These are phyloP conservation scores for Heliamphora pulchella DNA, from an alignment of 179 eudicot genomes.

Conservation along the genomic window DNA sequence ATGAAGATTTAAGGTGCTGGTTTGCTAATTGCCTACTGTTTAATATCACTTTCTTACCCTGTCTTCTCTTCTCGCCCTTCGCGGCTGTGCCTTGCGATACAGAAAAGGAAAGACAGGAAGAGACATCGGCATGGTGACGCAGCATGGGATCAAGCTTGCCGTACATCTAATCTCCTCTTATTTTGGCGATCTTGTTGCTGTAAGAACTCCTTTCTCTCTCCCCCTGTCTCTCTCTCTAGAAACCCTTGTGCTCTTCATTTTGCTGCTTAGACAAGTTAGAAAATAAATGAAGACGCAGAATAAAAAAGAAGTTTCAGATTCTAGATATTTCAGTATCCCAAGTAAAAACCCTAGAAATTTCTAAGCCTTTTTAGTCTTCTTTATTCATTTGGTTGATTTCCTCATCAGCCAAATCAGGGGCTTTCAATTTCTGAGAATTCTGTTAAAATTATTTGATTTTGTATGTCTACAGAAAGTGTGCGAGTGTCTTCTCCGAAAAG, in stretches of 20 bases:
- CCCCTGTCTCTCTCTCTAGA: conserved; percentile 3
- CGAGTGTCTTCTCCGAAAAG: conserved; percentile 75
- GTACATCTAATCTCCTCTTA: conserved; percentile 52
- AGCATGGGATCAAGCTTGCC: conserved; percentile 74
- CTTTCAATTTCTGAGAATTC: background rate
- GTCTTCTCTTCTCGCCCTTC: no score
- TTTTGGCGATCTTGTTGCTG: conserved; percentile 69
- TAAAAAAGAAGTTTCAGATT: background rate
- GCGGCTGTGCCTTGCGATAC: no score
- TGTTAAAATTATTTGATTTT: background rate
- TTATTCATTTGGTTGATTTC: background rate
- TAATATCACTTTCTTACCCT: no score
- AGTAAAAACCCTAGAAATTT: background rate
- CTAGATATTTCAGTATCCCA: background rate
- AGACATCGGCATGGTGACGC: conserved; percentile 27
- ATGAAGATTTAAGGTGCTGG: no score
- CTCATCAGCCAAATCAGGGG: background rate
- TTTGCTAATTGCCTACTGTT: no score
- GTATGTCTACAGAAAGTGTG: conserved; percentile 61
- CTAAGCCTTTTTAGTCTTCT: background rate
- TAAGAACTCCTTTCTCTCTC: conserved; percentile 23
- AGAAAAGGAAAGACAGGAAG: background rate
- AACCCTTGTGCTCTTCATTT: background rate
- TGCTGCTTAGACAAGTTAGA: background rate
- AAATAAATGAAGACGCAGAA: background rate